A percentile compares a stretch with the other conserved stretches of the same genome.
Evolutionary conservation across 1,284 basidiomycete species (phyloP).

Genomic region (Rhodofomes roseus): DNA sequence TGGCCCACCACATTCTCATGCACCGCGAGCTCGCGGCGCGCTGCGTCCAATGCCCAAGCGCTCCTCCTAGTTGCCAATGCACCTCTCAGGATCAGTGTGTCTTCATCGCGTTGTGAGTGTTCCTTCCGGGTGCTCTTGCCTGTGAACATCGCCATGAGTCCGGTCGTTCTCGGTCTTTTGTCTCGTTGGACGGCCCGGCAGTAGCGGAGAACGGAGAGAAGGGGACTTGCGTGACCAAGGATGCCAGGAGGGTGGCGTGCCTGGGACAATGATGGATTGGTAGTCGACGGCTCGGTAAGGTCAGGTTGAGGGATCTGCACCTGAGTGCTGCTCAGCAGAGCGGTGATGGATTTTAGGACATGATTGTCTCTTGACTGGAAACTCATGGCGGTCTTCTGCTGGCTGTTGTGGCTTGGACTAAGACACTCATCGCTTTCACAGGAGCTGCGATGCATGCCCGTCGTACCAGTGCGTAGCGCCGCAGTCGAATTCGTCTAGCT

Average conservation of each 20-base stretch:
- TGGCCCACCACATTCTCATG: slow-evolving; percentile 45
- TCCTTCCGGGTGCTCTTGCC: not conserved
- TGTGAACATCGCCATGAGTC: slow-evolving; percentile 9
- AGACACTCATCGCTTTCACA: slow-evolving; percentile 22
- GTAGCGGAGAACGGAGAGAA: too few species aligned
- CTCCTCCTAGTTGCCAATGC: slow-evolving; percentile 51
- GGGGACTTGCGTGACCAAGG: not conserved
- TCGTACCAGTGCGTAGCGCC: slow-evolving; percentile 43
- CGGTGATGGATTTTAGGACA: too few species aligned
- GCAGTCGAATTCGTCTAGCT: slow-evolving; percentile 21
- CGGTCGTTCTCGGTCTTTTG: slow-evolving; percentile 10
- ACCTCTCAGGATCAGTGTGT: slow-evolving; percentile 51
- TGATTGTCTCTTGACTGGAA: too few species aligned
- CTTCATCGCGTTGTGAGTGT: slow-evolving; percentile 51
- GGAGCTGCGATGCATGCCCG: slow-evolving; percentile 55
- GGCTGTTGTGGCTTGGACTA: not conserved
- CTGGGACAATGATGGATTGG: not conserved
- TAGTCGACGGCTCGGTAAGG: too few species aligned
- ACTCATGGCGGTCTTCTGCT: not conserved
- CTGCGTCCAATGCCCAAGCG: slow-evolving; percentile 31
- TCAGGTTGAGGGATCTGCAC: too few species aligned
- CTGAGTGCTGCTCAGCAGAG: too few species aligned
- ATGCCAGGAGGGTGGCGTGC: not conserved
- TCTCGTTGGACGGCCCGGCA: not conserved
- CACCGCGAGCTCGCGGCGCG: slow-evolving; percentile 18